Evolutionary conservation across 257 asterid genomes (phyloP), one percentile per base, ranked within the genome.

Genomic region (Pogostemon cablin): DNA sequence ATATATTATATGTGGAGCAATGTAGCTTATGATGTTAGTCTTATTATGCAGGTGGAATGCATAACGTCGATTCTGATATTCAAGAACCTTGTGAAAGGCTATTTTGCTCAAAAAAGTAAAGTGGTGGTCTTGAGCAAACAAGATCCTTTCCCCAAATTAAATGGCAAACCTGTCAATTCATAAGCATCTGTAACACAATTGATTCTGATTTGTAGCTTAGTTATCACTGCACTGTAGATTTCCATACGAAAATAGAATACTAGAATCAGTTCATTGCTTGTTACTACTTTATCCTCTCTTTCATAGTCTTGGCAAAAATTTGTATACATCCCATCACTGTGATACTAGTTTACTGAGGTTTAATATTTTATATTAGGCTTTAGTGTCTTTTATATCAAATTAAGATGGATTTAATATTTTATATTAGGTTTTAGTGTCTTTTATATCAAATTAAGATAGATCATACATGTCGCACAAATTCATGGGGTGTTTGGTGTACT

Each of bases 31-130:
- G 39, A 40, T 44, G 17, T 42, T 40, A 12, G 25, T 20, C 25
- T 20, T 20, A 20, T 20, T 71, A 59, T 68, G 78, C 90, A 91
- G 99, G 98, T 93, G 70, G 99, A 93, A 71, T 93, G 96, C 87
- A 88, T 89, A 81, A 83, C 89, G 89, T 72, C 98, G 12, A 93
- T 89, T 75, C 86, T 91, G 73, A 91, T 91, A 17, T 91, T 85
- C 88, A 93, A 86, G 88, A 91, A 88, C 83, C 91, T 91, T 17
- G 77, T 93, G 65, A 93, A 91, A 85, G 98, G 99, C 32, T 93
- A 93, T 80, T 93, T 91, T 71, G 99, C 98, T 60, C 98, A 93
- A 85, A 91, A 93, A 82, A 93, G 96, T 71, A 93, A 93, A 78
- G 98, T 93, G 67, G 96, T 78, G 58, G 98, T 93, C 72, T 69